Evolutionary conservation across 2,329 filamentous ascomycete species (phyloP), one percentile per base, ranked within the genome.

Genomic region (Nothophaeocryptopus gaeumannii): DNA sequence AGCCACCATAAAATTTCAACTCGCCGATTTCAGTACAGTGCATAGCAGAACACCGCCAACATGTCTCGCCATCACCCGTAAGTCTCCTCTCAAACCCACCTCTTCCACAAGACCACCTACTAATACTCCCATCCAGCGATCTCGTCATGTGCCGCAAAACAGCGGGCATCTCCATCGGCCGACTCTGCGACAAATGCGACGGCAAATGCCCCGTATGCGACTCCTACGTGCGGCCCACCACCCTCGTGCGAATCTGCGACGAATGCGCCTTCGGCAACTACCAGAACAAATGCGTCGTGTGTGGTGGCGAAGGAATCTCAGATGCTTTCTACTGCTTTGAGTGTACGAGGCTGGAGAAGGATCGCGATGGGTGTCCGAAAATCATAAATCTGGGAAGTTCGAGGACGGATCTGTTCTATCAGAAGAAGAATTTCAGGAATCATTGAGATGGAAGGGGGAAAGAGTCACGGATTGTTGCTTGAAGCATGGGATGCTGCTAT

Each of bases 61-160:
- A 95, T 95, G 89, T 95, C 89, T 68, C 89, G 89, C 76, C 89
- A 95, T 80, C 89, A 96, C 72, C 91, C 91, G 85, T 88, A 78
- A 78, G 83, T 77, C 42, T 31, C 47, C 47, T 53, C 45, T 48
- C 34, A 9, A 8, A 13, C 30, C 70, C 63, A 15, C 35, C 33
- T 34, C 45, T 29, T 30, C 33, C 35, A 34, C 15, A 30, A 41
- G 5, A 11, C 10, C 36, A 41, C 40, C 9, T 62, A 56, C 68
- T 64, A 49, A 42, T 35, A 33, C 33, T 16, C 31, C 29, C n/a
- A n/a, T 30, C 38, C 46, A 89, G 86, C 72, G 93, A 99, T 78
- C 85, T 99, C 62, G 93, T 99, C 65, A 97, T 97, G 92, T 99
- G 93, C 82, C 91, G 92, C 77, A 99, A 99, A 78, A 92, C 96